Base-by-base conservation (phyloP, 2,329 filamentous ascomycete genomes). In the Cladophialophora chaetospira region DNA sequence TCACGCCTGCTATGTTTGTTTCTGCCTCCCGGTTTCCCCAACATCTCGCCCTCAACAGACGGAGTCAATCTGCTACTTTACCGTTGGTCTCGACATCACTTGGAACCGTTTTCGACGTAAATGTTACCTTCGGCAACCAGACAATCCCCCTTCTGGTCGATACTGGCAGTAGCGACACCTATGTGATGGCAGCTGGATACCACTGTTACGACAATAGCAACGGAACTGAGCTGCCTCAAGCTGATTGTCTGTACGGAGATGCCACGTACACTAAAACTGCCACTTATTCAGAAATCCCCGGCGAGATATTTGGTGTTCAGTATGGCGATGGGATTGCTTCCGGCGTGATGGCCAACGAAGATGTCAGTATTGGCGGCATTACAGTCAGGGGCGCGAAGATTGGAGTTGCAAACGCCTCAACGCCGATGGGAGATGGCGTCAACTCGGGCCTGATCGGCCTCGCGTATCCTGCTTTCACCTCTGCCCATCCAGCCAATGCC, bases 391-490 rank as follows among this genome's bases (percentile, higher is more conserved):
- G 68, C 6, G 77, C 81, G 63, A 71, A 76, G 28, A 69, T 83
- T n/a, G 79, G 72, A 0, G 60, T 80, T 13, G 78, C 79, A 3
- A 70, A 76, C 45, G 61, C 66, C 31, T 73, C 76, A 0, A 72
- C 69, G 10, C 78, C 74, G 70, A 65, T 70, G 15, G 78, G 77
- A 6, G 77, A 81, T 54, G 71, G 69, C 1, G 66, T 72, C 17
- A 75, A 76, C 1, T 75, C 73, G 23, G 81, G 81, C 2, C 66
- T 83, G 2, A 62, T 83, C 3, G 81, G 81, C 0, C 70, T 84
- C 10, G 78, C 72, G 1, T 83, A 80, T 63, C 75, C 77, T 5
- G 69, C 73, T 11, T 63, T 82, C 38, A 82, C 79, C 0, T 75
- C 73, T 19, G 72, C 75, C 2, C 68, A 71, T 28, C 60, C 63